Evolutionary conservation across 2,329 filamentous ascomycete species (phyloP).

Genomic region (Fusarium cyanostomum): DNA sequence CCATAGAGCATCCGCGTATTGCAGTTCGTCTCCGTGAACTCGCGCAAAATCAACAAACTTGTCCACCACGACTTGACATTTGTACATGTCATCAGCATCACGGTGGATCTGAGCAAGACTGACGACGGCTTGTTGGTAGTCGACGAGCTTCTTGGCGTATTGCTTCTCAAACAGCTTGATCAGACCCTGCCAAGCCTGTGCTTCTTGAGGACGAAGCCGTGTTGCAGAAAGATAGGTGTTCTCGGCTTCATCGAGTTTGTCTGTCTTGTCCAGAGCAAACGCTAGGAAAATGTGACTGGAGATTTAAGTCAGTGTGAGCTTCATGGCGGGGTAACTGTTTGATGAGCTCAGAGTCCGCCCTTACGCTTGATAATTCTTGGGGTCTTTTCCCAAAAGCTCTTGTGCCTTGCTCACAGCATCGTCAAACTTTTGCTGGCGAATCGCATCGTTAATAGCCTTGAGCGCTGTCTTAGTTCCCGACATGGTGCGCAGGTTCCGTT

Average conservation of each 20-base stretch:
- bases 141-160: slow-evolving; percentile 71
- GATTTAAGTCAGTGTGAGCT: slow-evolving; percentile 20
- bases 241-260: slow-evolving; percentile 76
- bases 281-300: slow-evolving; percentile 83
- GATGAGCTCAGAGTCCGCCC: slow-evolving; percentile 38
- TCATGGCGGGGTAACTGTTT: slow-evolving; percentile 20
- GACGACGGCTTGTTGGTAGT: slow-evolving; percentile 78
- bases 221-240: slow-evolving; percentile 78
- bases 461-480: slow-evolving; percentile 74
- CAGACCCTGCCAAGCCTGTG: slow-evolving; percentile 91
- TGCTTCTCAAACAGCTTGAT: slow-evolving; percentile 87
- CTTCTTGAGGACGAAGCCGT: slow-evolving; percentile 75
- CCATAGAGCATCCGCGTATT: slow-evolving; percentile 80
- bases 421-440: slow-evolving; percentile 82
- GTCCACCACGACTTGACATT: slow-evolving; percentile 74
- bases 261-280: slow-evolving; percentile 82
- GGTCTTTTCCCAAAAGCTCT: slow-evolving; percentile 74
- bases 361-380: slow-evolving; percentile 83
- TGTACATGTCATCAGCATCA: slow-evolving; percentile 70
- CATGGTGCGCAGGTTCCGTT: slow-evolving; percentile 51
- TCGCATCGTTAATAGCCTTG: slow-evolving; percentile 81
- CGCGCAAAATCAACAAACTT: slow-evolving; percentile 81
- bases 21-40: slow-evolving; percentile 73
- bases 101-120: slow-evolving; percentile 79
- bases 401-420: slow-evolving; percentile 76